phyloP scores from a whole-genome alignment of 2,329 filamentous ascomycete genomes.

The Myriangium duriaei region DNA sequence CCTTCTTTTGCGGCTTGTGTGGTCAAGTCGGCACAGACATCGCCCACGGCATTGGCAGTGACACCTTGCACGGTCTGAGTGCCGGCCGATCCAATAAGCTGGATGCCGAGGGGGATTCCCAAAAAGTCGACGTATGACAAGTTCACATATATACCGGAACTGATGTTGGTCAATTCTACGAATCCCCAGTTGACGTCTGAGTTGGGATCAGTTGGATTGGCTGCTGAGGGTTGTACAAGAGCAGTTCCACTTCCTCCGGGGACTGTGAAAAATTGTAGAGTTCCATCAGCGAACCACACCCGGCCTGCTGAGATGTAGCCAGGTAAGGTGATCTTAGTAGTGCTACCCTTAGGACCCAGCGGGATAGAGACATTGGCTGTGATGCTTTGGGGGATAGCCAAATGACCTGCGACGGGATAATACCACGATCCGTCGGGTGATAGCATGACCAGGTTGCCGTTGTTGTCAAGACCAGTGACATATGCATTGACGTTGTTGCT shows the following conservation, averaged over 20 bases:
- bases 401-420: conserved; percentile 30
- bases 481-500: conserved; percentile 32
- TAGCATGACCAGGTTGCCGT: conserved; percentile 32
- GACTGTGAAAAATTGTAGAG: conserved; percentile 33
- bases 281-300: conserved; percentile 35
- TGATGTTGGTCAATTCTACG: conserved; percentile 34
- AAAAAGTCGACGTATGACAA: conserved; percentile 22
- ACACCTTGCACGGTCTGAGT: conserved; percentile 47
- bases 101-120: conserved; percentile 39
- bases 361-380: conserved; percentile 31
- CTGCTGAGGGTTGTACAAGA: conserved; percentile 39
- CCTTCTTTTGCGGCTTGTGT: conserved; percentile 44
- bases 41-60: conserved; percentile 41
- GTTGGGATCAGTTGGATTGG: conserved; percentile 27
- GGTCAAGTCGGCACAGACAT: conserved; percentile 41
- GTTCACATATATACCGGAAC: conserved; percentile 34
- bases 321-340: conserved; percentile 29
- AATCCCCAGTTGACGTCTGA: conserved; percentile 32
- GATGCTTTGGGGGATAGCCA: conserved; percentile 28
- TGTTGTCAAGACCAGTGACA: conserved; percentile 32
- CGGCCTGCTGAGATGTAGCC: conserved; percentile 31
- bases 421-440: conserved; percentile 28
- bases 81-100: conserved; percentile 38
- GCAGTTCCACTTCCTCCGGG: conserved; percentile 18
- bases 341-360: conserved; percentile 27